These are phyloP conservation scores for Taphrina sp. DNA, from an alignment of 1,139 yeast species.

Conservation along the genomic window DNA sequence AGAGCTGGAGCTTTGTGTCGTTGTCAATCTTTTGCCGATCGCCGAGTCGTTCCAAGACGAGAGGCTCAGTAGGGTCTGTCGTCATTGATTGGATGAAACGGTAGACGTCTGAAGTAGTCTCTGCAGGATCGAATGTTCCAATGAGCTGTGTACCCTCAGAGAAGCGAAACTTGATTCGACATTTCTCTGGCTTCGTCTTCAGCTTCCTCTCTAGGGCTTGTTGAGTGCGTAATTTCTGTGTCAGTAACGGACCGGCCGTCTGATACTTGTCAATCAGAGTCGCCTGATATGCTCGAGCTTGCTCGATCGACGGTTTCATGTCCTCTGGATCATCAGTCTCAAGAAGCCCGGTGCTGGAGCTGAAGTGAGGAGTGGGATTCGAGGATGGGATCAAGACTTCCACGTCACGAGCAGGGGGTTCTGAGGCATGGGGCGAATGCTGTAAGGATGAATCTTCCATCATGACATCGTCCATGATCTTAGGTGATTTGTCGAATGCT, in stretches of 20 bases:
- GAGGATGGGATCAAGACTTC: conserved; percentile 15
- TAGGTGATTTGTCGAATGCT: too few species aligned
- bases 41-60: conserved; percentile 4
- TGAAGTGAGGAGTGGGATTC: background rate
- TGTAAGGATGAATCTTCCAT: too few species aligned
- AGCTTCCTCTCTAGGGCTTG: conserved; percentile 13
- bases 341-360: too few species aligned
- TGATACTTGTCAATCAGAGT: conserved; percentile 1
- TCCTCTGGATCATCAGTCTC: conserved; percentile 10
- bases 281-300: conserved; percentile 14
- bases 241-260: conserved; percentile 4
- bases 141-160: conserved; percentile 26
- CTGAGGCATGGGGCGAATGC: too few species aligned
- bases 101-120: conserved; percentile 3
- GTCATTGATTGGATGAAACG: background rate
- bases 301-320: conserved; percentile 8
- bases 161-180: conserved; percentile 20
- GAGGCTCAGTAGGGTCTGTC: background rate
- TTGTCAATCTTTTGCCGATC: background rate
- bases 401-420: background rate
- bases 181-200: conserved; percentile 8
- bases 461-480: too few species aligned
- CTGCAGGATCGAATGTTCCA: conserved; percentile 10
- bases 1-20: background rate
- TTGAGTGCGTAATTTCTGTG: conserved; percentile 8